phyloP scores from a whole-genome alignment of 148 eudicot species.

The Vaccinium corymbosum region DNA sequence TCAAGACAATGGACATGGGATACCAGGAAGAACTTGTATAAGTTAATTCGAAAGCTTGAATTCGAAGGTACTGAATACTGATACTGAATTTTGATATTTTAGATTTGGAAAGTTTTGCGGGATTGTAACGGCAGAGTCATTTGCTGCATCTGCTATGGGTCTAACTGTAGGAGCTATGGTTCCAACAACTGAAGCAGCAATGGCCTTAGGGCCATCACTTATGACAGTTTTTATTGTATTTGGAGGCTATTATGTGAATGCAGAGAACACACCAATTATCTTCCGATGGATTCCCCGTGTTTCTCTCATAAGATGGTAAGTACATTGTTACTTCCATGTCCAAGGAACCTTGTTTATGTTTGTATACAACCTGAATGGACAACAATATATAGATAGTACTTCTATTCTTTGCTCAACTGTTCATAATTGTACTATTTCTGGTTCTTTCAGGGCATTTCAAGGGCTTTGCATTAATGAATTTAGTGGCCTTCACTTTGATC shows the following conservation, averaged over 20 bases:
- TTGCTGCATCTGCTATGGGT: slow-evolving; percentile 99
- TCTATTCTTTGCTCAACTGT: neutral
- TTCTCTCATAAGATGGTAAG: slow-evolving; percentile 93
- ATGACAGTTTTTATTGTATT: slow-evolving; percentile 98
- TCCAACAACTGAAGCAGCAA: slow-evolving; percentile 93
- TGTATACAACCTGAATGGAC: neutral
- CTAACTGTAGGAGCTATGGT: slow-evolving; percentile 97
- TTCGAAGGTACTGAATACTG: slow-evolving; percentile 10
- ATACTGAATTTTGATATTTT: neutral
- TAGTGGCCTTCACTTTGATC: slow-evolving; percentile 81
- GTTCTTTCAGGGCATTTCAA: slow-evolving; percentile 81
- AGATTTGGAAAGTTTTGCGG: slow-evolving; percentile 96
- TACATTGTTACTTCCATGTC: slow-evolving; percentile 11
- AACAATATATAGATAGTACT: neutral
- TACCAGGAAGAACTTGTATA: neutral
- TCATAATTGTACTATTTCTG: neutral
- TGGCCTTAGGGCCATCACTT: slow-evolving; percentile 96
- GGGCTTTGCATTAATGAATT: slow-evolving; percentile 99
- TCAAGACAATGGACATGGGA: neutral
- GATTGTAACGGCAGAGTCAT: slow-evolving; percentile 78
- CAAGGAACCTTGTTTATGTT: neutral
- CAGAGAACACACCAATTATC: slow-evolving; percentile 89
- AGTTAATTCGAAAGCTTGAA: neutral
- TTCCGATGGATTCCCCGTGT: slow-evolving; percentile 95
- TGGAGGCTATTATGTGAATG: slow-evolving; percentile 96